These are phyloP conservation scores for Begonia peltatifolia DNA, from an alignment of 306 rosid genomes.

Conservation along the genomic window DNA sequence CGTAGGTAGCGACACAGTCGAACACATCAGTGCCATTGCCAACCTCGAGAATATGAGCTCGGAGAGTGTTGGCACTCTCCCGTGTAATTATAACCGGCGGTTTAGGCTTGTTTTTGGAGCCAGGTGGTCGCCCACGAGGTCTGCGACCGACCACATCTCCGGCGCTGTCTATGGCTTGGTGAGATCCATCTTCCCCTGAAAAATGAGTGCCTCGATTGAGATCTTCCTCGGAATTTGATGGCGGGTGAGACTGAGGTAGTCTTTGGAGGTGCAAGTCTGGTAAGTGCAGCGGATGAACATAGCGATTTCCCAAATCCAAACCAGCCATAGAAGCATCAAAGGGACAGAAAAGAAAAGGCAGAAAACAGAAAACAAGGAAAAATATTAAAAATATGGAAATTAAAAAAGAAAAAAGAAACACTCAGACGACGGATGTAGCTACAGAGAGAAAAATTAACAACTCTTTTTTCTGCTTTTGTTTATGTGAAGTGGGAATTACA, in stretches of 20 bases:
- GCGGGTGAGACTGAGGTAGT: background rate
- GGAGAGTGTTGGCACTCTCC: constrained; percentile 12
- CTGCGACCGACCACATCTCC: constrained; percentile 6
- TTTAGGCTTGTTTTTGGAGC: constrained; percentile 9
- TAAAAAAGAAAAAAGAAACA: background rate
- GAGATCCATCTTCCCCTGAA: too few relatives aligned
- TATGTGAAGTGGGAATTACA: background rate
- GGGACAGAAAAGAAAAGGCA: background rate
- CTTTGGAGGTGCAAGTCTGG: background rate
- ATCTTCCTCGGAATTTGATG: background rate
- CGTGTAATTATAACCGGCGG: constrained; percentile 12
- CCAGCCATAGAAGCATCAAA: constrained; percentile 8
- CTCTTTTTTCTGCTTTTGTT: background rate
- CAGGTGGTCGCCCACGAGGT: constrained; percentile 10
- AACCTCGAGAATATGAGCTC: constrained; percentile 13
- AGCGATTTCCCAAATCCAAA: constrained; percentile 11
- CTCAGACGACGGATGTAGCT: background rate
- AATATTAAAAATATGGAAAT: background rate
- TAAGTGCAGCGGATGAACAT: constrained; percentile 2
- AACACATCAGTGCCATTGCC: constrained; percentile 7
- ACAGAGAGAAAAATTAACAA: background rate
- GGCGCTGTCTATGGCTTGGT: background rate
- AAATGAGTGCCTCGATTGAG: too few relatives aligned
- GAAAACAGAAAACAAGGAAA: background rate
- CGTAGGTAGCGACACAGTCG: constrained; percentile 6